Evolutionary conservation across 768 basidiomycete species (phyloP), one percentile per base, ranked within the genome.

Genomic region (Auricularia heimuer): DNA sequence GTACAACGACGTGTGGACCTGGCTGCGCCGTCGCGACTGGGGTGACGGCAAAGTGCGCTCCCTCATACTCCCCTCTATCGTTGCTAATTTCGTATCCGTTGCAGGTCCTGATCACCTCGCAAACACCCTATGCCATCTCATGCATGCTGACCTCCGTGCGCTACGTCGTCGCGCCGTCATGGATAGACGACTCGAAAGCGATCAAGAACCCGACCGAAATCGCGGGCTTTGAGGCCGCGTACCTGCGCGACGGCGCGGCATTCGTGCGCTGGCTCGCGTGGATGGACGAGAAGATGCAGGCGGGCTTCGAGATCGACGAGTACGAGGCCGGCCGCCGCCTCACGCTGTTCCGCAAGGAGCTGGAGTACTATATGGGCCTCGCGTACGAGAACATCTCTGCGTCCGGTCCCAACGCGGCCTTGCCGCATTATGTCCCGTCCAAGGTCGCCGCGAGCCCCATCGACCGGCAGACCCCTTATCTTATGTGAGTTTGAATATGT

Each of bases 331-430:
- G 86, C 1, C 91, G 87, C 73, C 84, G 90, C 63, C 77, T 97
- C 65, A 89, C 86, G 0, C 86, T 90, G 75, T 91, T 84, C 73
- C 81, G 93, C 66, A 78, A 83, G 70, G 81, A 85, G 71, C 80
- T 83, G 69, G 86, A 87, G 75, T 77, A 88, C 68, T 92, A 87
- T 72, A 86, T 86, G 84, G 91, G 92, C 4, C 84, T 91, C 18
- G 92, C 92, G 4, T 94, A 94, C 68, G 89, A 91, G 75, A 91
- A 87, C 64, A 96, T 98, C 67, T 91, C 89, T 29, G 96, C 91
- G 2, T 86, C 84, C 45, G 96, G 95, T 2, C 81, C 90, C 2
- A 96, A 99, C 72, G 95, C 92, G 83, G 97, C 96, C 18, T 76
- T 98, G 29, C 94, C 97, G 3, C 97, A 99, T 76, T 98, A 99